These are phyloP conservation scores for Quercus wislizeni DNA, from an alignment of 306 rosid genomes.

Conservation along the genomic window DNA sequence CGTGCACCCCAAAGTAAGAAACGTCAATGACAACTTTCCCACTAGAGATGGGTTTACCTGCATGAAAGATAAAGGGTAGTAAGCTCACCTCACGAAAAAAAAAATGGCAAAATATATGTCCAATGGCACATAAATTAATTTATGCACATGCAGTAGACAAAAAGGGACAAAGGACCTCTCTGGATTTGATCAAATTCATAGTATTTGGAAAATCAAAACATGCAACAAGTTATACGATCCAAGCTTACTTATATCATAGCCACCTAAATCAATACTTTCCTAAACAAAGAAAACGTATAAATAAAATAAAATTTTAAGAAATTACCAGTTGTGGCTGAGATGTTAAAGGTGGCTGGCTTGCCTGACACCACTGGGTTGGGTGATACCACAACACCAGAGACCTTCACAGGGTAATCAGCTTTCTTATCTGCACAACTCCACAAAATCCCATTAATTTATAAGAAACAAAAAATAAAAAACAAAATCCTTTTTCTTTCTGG, in stretches of 20 bases:
- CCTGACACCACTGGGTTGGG: conserved; percentile 75
- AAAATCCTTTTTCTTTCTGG: too few species aligned
- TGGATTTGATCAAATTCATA: too few species aligned
- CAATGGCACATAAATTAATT: neutral
- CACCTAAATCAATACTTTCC: neutral
- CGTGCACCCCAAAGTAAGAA: conserved; percentile 59
- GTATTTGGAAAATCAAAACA: neutral
- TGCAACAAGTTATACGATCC: neutral
- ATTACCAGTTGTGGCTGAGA: conserved; percentile 74
- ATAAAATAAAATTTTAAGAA: neutral
- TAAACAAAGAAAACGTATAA: neutral
- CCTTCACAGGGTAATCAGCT: conserved; percentile 64
- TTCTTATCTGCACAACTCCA: conserved; percentile 46
- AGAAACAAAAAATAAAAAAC: neutral
- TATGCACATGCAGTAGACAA: neutral
- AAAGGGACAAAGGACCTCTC: neutral
- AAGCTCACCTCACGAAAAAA: conserved; percentile 7
- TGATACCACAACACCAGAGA: conserved; percentile 48
- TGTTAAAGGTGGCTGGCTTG: conserved; percentile 62
- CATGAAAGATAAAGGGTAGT: conserved; percentile 22
- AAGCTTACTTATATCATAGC: neutral
- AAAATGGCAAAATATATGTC: neutral
- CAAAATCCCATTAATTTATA: conserved; percentile 3
- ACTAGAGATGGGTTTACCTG: conserved; percentile 49
- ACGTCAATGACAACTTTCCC: conserved; percentile 71